Evolutionary conservation across 2,329 filamentous ascomycete species (phyloP), one percentile per base, ranked within the genome.

Genomic region (Grosmannia penicillata): DNA sequence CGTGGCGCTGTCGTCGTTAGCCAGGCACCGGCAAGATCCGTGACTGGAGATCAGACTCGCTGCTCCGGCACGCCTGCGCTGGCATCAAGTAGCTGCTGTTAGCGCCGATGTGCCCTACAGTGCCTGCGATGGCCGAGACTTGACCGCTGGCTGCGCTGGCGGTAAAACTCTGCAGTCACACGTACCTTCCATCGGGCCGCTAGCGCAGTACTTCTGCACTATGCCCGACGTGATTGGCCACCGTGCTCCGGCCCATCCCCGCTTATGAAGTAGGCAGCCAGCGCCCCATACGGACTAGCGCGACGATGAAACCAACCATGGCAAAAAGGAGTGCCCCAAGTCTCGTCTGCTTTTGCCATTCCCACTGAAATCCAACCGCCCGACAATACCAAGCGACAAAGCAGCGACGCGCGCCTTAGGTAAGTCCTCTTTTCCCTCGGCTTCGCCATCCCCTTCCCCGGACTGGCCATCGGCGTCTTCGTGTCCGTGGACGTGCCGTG

Each of bases 401-500:
- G 38, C 36, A 37, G 28, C 39, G 32, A 38, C 44, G 27, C 44
- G 44, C 49, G 45, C 49, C 52, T 52, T 54, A 56, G 53, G 53
- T 56, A 54, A 55, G 53, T 54, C 51, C 47, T 47, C 47, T 51
- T 48, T 22, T 26, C 13, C 32, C 27, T 50, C 42, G 37, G 48
- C 45, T 19, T 37, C 35, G 39, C 40, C 45, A 45, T 48, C 47
- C 47, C 47, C 49, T 49, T 44, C 50, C 47, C 49, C 51, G 49
- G 51, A 49, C 49, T 45, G 47, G 46, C 40, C 39, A 19, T 39
- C 38, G 23, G 19, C 19, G 19, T n/a, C n/a, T n/a, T 26, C 24
- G 17, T 37, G n/a, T 17, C 35, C 23, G 22, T 31, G 36, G 43
- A 48, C 39, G 43, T 50, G 51, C 49, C 44, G 52, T 53, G 52